Evolutionary conservation across 1,284 basidiomycete genomes (phyloP).

Genomic region (Boletus albobrunnescens): DNA sequence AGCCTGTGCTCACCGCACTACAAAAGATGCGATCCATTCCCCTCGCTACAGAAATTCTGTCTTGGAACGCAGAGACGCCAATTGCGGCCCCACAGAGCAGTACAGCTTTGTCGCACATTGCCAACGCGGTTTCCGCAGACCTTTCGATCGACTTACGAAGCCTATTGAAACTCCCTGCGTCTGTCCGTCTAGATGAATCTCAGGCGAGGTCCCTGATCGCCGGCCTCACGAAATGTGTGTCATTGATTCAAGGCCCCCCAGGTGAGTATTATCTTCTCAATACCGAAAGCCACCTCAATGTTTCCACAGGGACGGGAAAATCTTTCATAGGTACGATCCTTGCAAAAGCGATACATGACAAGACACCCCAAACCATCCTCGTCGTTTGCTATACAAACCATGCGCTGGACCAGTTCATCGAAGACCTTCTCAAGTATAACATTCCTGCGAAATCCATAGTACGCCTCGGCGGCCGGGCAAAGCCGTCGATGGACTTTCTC

Average conservation of each 20-base stretch:
- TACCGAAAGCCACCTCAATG: not conserved
- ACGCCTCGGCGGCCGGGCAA: constrained; percentile 54
- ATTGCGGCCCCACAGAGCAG: not conserved
- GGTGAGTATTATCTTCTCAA: constrained; percentile 36
- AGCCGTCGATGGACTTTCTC: constrained; percentile 40
- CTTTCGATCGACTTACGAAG: constrained; percentile 37
- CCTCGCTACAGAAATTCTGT: constrained; percentile 46
- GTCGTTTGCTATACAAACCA: constrained; percentile 68
- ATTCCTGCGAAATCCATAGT: constrained; percentile 47
- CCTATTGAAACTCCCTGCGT: constrained; percentile 35
- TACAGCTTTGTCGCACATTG: constrained; percentile 32
- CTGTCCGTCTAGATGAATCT: constrained; percentile 46
- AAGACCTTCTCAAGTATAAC: constrained; percentile 51
- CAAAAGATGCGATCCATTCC: constrained; percentile 37
- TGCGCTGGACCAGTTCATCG: constrained; percentile 60
- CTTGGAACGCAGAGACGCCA: constrained; percentile 38
- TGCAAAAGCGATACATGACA: constrained; percentile 51
- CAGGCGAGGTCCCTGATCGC: constrained; percentile 49
- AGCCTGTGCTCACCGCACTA: constrained; percentile 53
- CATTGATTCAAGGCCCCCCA: constrained; percentile 64
- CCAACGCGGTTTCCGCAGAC: constrained; percentile 30
- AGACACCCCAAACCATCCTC: constrained; percentile 45
- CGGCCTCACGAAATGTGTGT: constrained; percentile 48
- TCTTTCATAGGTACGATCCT: constrained; percentile 62
- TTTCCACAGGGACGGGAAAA: constrained; percentile 56